Evolutionary conservation across 2,329 filamentous ascomycete genomes (phyloP), one percentile per base, ranked within the genome.

Genomic region (Venturia pyrina): DNA sequence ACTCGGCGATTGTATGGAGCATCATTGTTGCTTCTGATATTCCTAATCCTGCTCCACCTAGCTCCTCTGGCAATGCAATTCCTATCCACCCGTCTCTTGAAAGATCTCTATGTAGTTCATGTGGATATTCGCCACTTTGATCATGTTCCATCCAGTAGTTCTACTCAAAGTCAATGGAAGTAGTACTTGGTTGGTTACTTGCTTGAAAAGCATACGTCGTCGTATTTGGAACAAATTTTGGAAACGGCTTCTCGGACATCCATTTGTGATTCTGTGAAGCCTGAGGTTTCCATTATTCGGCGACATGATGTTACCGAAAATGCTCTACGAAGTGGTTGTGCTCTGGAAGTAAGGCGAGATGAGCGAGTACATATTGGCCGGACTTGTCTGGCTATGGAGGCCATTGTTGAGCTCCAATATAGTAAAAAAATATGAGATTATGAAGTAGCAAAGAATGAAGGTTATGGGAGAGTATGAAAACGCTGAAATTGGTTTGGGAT

Each of bases 1-100:
- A 87, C 77, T 92, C 88, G 0, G 88, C 80, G 66, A 93, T 90
- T 1, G 89, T 90, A 71, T 96, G 90, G 80, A 95, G 83, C 89
- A 95, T 93, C 83, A 93, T 89, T 0, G 88, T 90, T 0, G 90
- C 90, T 73, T 95, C 90, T 0, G 88, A 88, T 44, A 96, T 91
- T 10, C 87, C 90, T 10, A 96, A 76, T 0, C 88, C 89, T 0
- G 89, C 83, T 0, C 90, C 91, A 3, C 91, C 90, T 0, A 91
- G 81, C 0, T 84, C 80, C 72, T 92, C 89, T 0, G 90, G 89
- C 3, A 95, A 78, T 0, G 89, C 89, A 69, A 93, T 92, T 2
- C 90, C 90, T 50, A 95, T 83, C 89, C 89, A 95, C 7, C 91
- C 90, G 69, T 87, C 88, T 66, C 85, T 84, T 8, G 90, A 88